These are phyloP conservation scores for Camellia oleifera DNA, from an alignment of 179 eudicot species.

Conservation along the genomic window DNA sequence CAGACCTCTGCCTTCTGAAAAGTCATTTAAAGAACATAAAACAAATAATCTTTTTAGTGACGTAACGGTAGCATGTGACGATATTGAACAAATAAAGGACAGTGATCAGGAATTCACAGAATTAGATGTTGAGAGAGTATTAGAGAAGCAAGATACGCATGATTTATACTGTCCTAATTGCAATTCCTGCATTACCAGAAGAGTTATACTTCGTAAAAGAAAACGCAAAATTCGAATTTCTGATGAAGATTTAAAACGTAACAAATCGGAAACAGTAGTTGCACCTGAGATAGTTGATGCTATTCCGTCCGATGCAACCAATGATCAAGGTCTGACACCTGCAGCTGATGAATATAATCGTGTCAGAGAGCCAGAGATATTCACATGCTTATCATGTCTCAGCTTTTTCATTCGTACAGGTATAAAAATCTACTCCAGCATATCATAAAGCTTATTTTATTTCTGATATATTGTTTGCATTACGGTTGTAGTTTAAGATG, in stretches of 20 bases:
- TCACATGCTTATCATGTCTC: constrained; percentile 83
- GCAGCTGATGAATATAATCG: constrained; percentile 21
- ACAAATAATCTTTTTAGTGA: constrained; percentile 14
- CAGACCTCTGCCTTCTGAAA: not conserved
- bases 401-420: constrained; percentile 69
- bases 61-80: constrained; percentile 22
- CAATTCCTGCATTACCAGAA: constrained; percentile 72
- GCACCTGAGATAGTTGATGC: constrained; percentile 17
- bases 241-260: constrained; percentile 37
- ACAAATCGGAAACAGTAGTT: constrained; percentile 22
- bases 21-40: not conserved
- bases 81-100: constrained; percentile 21
- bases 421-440: constrained; percentile 18
- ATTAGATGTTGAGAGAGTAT: constrained; percentile 51
- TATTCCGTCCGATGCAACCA: constrained; percentile 17
- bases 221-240: constrained; percentile 36
- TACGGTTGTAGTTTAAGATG: no score
- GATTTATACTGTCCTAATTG: constrained; percentile 81
- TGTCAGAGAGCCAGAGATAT: constrained; percentile 37
- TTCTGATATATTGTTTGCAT: not conserved
- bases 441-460: not conserved
- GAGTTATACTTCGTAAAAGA: constrained; percentile 68
- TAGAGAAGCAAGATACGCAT: constrained; percentile 58
- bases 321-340: constrained; percentile 18
- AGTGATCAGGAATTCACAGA: constrained; percentile 33